Conservation (phyloP, 106 monocot species). For the Acorus gramineus region DNA sequence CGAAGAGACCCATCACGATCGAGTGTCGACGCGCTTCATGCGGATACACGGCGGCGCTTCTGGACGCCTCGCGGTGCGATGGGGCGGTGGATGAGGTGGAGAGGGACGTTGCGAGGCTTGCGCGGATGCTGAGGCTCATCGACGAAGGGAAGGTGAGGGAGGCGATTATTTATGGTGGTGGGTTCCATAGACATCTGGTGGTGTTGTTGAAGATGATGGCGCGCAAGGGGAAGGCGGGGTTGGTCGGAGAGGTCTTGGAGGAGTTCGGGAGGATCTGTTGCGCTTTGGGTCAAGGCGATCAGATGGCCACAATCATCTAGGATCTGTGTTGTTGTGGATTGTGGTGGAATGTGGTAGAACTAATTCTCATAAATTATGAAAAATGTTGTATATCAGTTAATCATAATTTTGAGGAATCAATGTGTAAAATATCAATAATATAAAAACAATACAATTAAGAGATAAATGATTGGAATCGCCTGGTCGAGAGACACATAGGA, state of each 20-base stretch:
- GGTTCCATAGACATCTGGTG: constrained; percentile 23
- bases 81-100: constrained; percentile 15
- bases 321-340: no score
- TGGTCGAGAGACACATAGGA: no score
- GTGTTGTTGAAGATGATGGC: constrained; percentile 35
- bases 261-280: constrained; percentile 34
- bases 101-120: constrained; percentile 17
- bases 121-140: background rate
- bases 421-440: no score
- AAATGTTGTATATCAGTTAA: no score
- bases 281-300: no score
- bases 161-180: constrained; percentile 9
- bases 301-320: no score
- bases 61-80: constrained; percentile 29
- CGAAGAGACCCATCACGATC: background rate
- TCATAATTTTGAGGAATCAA: no score
- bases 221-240: constrained; percentile 28
- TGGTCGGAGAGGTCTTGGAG: constrained; percentile 33
- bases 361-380: no score
- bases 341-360: no score
- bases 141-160: constrained; percentile 1
- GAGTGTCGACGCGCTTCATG: constrained; percentile 30
- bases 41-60: constrained; percentile 62
- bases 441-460: no score
- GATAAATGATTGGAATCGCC: no score